Conservation (phyloP, 768 basidiomycete species). For the Tylopilus vinaceipallidus region DNA sequence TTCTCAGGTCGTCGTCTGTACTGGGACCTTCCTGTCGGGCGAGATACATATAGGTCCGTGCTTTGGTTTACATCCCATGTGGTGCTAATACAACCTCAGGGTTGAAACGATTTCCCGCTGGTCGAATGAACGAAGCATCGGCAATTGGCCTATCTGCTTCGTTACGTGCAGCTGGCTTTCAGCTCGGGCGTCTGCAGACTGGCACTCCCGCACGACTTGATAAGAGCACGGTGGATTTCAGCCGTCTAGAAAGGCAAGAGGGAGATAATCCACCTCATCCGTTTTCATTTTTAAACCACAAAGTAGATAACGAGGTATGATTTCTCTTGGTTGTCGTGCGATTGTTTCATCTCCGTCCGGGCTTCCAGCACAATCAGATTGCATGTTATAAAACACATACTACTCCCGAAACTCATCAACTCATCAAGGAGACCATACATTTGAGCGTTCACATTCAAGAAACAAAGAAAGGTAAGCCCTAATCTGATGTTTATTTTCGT, state of each 20-base stretch:
- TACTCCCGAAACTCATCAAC: constrained; percentile 65
- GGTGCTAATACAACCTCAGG: constrained; percentile 36
- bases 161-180: constrained; percentile 71
- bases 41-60: constrained; percentile 82
- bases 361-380: constrained; percentile 67
- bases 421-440: constrained; percentile 76
- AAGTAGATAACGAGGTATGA: constrained; percentile 67
- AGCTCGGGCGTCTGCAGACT: constrained; percentile 80
- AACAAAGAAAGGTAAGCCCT: constrained; percentile 69
- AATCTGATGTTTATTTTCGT: not conserved
- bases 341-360: not conserved
- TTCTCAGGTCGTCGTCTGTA: constrained; percentile 83
- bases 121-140: constrained; percentile 69
- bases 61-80: not conserved
- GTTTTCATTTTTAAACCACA: constrained; percentile 73
- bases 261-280: constrained; percentile 67
- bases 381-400: constrained; percentile 72
- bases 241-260: constrained; percentile 55
- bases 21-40: constrained; percentile 88
- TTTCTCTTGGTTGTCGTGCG: constrained; percentile 1
- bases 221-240: constrained; percentile 67
- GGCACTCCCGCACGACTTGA: constrained; percentile 84
- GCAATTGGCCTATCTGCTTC: constrained; percentile 76
- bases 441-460: constrained; percentile 84
- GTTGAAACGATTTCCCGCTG: constrained; percentile 73